Conservation (phyloP, 805 yeast genomes). For the Clavispora asparagi region DNA sequence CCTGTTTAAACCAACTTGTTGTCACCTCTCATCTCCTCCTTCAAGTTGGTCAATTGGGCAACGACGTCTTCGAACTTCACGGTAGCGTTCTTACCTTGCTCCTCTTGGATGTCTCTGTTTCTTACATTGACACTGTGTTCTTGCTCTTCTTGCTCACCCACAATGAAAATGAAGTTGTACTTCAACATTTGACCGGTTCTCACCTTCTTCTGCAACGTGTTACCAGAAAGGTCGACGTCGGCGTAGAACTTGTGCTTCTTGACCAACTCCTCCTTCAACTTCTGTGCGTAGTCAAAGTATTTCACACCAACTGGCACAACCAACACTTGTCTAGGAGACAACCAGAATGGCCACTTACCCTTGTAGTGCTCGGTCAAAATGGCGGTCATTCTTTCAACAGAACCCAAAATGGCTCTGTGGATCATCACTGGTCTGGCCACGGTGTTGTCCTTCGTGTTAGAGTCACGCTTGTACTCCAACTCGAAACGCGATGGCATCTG, state of each 20-base stretch:
- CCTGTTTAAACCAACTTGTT: conserved; percentile 34
- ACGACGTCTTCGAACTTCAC: conserved; percentile 69
- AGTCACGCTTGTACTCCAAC: conserved; percentile 69
- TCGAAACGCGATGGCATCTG: conserved; percentile 94
- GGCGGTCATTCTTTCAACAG: conserved; percentile 99
- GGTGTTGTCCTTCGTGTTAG: conserved; percentile 51
- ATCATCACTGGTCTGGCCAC: conserved; percentile 94
- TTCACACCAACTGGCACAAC: conserved; percentile 97
- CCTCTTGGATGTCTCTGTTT: conserved; percentile 89
- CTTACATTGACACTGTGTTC: conserved; percentile 85
- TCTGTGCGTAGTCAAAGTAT: conserved; percentile 84
- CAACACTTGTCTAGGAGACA: conserved; percentile 96
- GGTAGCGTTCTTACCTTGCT: conserved; percentile 89
- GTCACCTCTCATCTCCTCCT: conserved; percentile 69
- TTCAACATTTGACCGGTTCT: conserved; percentile 93
- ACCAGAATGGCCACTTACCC: conserved; percentile 99
- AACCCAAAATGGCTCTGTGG: conserved; percentile 97
- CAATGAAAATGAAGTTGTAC: conserved; percentile 93
- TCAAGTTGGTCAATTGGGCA: conserved; percentile 60
- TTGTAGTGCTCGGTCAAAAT: conserved; percentile 96
- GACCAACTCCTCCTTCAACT: conserved; percentile 59
- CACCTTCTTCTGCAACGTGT: conserved; percentile 96
- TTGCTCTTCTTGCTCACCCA: conserved; percentile 89
- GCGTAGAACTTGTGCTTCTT: conserved; percentile 79
- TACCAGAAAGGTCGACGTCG: conserved; percentile 90